Percentiles rank a stretch among this genome's conserved stretches.
phyloP scores from a whole-genome alignment of 352 stramenopile species.

The Globisporangium ultimum region DNA sequence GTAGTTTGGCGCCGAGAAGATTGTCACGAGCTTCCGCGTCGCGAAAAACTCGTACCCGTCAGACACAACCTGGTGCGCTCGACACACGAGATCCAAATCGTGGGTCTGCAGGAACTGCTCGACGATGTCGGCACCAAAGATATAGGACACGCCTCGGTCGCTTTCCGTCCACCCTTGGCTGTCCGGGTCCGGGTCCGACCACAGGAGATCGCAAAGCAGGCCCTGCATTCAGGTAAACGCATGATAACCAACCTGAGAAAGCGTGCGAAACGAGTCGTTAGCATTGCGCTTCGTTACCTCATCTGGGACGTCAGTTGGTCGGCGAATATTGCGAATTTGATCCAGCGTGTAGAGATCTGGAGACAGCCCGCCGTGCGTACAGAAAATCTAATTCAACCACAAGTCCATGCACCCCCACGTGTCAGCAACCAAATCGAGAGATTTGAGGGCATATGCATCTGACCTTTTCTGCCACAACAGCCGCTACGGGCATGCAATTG shows the following conservation, averaged over 20 bases:
- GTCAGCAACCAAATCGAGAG: no score
- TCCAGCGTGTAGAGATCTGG: conserved; percentile 97
- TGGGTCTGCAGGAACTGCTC: conserved; percentile 95
- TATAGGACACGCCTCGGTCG: conserved; percentile 97
- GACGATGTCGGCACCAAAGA: conserved; percentile 98
- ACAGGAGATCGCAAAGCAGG: conserved; percentile 84
- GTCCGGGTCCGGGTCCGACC: conserved; percentile 84
- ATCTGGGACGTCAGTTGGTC: conserved; percentile 82
- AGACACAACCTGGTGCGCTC: conserved; percentile 99
- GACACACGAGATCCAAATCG: conserved; percentile 97
- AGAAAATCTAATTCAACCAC: conserved; percentile 99
- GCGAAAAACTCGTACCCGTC: conserved; percentile 99
- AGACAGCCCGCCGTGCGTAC: conserved; percentile 92
- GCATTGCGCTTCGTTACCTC: conserved; percentile 19
- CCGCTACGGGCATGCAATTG: conserved; percentile 97
- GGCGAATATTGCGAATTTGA: conserved; percentile 92
- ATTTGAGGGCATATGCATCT: background rate
- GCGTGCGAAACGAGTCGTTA: background rate
- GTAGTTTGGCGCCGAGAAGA: conserved; percentile 99
- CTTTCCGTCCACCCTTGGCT: conserved; percentile 94
- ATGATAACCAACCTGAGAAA: background rate
- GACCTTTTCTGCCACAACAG: conserved; percentile 94
- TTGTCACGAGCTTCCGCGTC: conserved; percentile 96
- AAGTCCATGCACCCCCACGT: no score
- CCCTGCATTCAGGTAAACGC: conserved; percentile 11